Conservation (phyloP, 176 grass and related monocot genomes). For the Thalia dealbata region DNA sequence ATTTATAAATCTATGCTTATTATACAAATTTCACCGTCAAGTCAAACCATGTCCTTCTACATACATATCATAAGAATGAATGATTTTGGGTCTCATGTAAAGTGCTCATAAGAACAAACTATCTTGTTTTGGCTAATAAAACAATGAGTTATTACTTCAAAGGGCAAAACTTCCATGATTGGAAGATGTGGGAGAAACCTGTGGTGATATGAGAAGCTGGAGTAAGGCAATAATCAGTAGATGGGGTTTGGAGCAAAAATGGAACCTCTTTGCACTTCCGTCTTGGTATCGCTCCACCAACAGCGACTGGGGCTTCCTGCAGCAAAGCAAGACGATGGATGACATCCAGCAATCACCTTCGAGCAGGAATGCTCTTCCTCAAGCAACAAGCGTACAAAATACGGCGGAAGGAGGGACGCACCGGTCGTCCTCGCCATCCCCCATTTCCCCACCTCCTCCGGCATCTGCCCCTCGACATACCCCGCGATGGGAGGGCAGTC, state of each 20-base stretch:
- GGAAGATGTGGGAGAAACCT: not conserved
- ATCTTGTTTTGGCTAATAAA: not conserved
- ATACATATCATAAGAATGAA: not conserved
- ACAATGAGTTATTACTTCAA: not conserved
- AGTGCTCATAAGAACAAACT: not conserved
- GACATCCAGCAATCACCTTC: not conserved
- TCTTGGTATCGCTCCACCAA: conserved; percentile 64
- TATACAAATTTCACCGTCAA: not conserved
- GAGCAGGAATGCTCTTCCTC: no score
- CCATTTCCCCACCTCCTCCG: not conserved
- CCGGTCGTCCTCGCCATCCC: not conserved
- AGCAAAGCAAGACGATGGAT: not conserved
- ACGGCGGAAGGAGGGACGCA: not conserved
- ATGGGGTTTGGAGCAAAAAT: not conserved
- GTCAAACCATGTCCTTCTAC: not conserved
- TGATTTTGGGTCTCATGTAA: not conserved
- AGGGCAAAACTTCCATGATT: not conserved
- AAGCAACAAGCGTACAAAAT: not conserved
- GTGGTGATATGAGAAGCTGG: not conserved
- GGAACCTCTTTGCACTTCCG: conserved; percentile 61
- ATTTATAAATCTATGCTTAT: not conserved
- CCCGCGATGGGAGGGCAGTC: not conserved
- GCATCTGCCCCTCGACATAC: not conserved
- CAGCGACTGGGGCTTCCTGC: conserved; percentile 27
- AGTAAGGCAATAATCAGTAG: not conserved